These are phyloP conservation scores for Cryptosporidium viatorum DNA, from an alignment of 169 alveolate species.

Conservation along the genomic window DNA sequence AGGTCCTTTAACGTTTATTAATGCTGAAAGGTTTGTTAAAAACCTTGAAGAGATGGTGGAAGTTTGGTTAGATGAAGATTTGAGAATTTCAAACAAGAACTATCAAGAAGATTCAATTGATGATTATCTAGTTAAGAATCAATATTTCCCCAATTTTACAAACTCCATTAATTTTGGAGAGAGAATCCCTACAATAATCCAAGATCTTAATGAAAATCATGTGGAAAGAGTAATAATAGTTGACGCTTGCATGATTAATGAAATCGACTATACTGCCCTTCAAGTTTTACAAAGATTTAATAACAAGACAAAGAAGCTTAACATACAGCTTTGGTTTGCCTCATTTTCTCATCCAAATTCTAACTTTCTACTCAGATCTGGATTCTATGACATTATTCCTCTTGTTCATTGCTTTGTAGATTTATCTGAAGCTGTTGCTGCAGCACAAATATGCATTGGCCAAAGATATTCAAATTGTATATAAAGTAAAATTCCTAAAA, in stretches of 20 bases:
- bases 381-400: conserved; percentile 67
- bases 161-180: conserved; percentile 52
- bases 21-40: conserved; percentile 28
- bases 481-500: neutral
- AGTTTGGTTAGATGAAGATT: conserved; percentile 48
- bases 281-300: conserved; percentile 28
- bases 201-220: conserved; percentile 44
- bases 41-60: conserved; percentile 23
- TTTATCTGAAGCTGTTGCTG: conserved; percentile 67
- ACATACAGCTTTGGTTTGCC: conserved; percentile 57
- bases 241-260: conserved; percentile 66
- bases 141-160: conserved; percentile 9
- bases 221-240: conserved; percentile 55
- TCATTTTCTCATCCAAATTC: conserved; percentile 57
- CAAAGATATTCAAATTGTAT: neutral
- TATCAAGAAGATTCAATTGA: neutral
- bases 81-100: neutral
- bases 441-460: conserved; percentile 55
- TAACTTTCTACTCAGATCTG: conserved; percentile 54
- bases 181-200: conserved; percentile 52
- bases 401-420: conserved; percentile 71
- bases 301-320: conserved; percentile 14
- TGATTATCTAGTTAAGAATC: conserved; percentile 3
- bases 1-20: conserved; percentile 61
- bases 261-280: conserved; percentile 55